These are phyloP conservation scores for Allodekkera sacchari DNA, from an alignment of 805 yeast genomes.

Conservation along the genomic window DNA sequence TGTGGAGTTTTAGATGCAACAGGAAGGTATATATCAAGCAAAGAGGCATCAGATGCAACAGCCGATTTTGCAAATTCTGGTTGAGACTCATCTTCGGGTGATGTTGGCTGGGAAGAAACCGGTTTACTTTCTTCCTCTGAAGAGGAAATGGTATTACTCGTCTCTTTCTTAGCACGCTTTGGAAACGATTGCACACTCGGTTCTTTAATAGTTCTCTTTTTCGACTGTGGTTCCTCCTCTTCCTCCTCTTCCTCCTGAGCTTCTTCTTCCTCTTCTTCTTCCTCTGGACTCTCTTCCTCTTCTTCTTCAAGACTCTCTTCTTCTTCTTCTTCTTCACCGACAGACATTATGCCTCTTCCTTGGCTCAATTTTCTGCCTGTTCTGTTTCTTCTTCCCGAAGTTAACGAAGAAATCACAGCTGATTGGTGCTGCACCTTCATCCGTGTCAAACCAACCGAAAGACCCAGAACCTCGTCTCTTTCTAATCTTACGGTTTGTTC, in stretches of 20 bases:
- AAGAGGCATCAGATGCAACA: constrained; percentile 12
- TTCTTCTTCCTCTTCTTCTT: constrained; percentile 21
- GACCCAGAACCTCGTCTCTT: constrained; percentile 3
- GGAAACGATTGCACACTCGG: too few relatives aligned
- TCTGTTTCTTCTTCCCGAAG: constrained; percentile 33
- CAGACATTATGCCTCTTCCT: constrained; percentile 30
- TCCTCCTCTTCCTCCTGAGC: constrained; percentile 21
- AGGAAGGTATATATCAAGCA: constrained; percentile 30
- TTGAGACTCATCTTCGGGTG: constrained; percentile 21
- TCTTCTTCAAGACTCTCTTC: constrained; percentile 16
- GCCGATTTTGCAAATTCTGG: constrained; percentile 15
- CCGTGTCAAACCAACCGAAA: constrained; percentile 10
- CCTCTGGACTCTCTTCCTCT: constrained; percentile 21
- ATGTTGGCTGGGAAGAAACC: constrained; percentile 14
- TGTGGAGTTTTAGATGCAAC: constrained; percentile 46
- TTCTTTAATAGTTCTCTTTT: constrained; percentile 7
- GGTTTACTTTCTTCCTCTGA: constrained; percentile 16
- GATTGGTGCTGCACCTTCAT: constrained; percentile 17
- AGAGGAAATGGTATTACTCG: constrained; percentile 8
- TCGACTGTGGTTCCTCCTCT: constrained; percentile 21
- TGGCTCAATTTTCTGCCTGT: constrained; percentile 17
- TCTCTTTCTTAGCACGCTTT: constrained; percentile 1
- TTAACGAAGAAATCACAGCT: constrained; percentile 12
- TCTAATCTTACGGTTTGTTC: constrained; percentile 7
- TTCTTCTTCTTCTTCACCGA: constrained; percentile 29